A percentile compares a stretch with the other conserved stretches of the same genome.
These are phyloP conservation scores for Hypoxylon cercidicola DNA, from an alignment of 495 filamentous ascomycete genomes.

Conservation along the genomic window DNA sequence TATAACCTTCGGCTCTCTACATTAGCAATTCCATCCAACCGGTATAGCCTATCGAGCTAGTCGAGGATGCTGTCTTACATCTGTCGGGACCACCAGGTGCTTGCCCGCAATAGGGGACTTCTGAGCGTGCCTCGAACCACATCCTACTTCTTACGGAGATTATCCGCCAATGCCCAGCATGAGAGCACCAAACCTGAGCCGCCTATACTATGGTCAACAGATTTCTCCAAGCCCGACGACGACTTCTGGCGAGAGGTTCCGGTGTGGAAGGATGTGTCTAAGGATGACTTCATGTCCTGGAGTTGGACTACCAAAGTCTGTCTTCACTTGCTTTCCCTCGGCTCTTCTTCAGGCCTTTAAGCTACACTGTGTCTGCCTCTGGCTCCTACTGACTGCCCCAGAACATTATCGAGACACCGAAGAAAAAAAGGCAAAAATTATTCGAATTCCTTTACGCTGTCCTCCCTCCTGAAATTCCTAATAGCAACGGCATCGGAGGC, in stretches of 20 bases:
- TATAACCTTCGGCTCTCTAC: no score
- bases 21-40: no score
- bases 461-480: conserved; percentile 58
- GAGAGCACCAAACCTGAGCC: neutral
- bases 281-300: conserved; percentile 39
- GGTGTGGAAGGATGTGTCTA: conserved; percentile 21
- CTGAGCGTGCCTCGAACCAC: neutral
- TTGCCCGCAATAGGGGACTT: neutral
- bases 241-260: conserved; percentile 40
- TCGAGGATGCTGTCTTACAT: conserved; percentile 9
- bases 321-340: no score
- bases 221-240: neutral
- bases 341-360: no score
- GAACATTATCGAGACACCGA: conserved; percentile 35
- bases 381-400: conserved; percentile 8
- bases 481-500: conserved; percentile 37
- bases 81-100: neutral
- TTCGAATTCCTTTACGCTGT: conserved; percentile 48
- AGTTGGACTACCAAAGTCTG: conserved; percentile 32
- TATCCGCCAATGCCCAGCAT: conserved; percentile 1
- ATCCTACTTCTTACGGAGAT: neutral
- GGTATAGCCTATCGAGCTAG: neutral
- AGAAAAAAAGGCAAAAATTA: conserved; percentile 5
- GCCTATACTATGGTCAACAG: neutral
- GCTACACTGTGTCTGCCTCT: neutral